phyloP scores from a whole-genome alignment of 768 basidiomycete species.

The Exidia glandulosa region DNA sequence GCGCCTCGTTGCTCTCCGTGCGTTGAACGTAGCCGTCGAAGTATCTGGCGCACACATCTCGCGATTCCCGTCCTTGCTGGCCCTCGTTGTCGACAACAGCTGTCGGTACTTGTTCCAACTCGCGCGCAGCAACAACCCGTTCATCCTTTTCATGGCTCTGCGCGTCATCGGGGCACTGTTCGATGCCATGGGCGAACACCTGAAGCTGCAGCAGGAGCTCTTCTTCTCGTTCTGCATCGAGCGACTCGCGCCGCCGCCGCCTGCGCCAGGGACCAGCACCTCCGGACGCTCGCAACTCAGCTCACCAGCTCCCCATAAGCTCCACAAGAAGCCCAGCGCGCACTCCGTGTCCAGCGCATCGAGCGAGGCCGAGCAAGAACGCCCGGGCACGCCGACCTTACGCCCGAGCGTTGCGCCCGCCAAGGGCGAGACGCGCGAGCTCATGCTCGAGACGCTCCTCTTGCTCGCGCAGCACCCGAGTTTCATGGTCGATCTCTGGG shows the following conservation, averaged over 20 bases:
- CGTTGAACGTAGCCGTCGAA: constrained; percentile 82
- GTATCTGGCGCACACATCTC: constrained; percentile 67
- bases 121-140: constrained; percentile 77
- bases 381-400: constrained; percentile 21
- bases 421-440: constrained; percentile 74
- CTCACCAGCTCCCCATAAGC: not conserved
- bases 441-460: constrained; percentile 79
- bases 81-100: constrained; percentile 74
- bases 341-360: constrained; percentile 18
- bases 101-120: constrained; percentile 98
- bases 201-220: constrained; percentile 92
- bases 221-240: constrained; percentile 92
- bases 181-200: constrained; percentile 69
- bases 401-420: constrained; percentile 62
- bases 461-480: constrained; percentile 73
- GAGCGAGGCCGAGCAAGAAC: constrained; percentile 24
- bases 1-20: constrained; percentile 74
- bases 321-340: not conserved
- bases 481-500: constrained; percentile 92
- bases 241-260: constrained; percentile 56
- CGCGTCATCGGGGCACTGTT: constrained; percentile 83
- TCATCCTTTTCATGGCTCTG: constrained; percentile 68
- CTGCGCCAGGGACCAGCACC: constrained; percentile 6
- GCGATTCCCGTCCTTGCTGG: constrained; percentile 63
- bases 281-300: constrained; percentile 17